Evolutionary conservation across 1,139 yeast genomes (phyloP), one percentile per base, ranked within the genome.

Genomic region (Geotrichum aggregatum): DNA sequence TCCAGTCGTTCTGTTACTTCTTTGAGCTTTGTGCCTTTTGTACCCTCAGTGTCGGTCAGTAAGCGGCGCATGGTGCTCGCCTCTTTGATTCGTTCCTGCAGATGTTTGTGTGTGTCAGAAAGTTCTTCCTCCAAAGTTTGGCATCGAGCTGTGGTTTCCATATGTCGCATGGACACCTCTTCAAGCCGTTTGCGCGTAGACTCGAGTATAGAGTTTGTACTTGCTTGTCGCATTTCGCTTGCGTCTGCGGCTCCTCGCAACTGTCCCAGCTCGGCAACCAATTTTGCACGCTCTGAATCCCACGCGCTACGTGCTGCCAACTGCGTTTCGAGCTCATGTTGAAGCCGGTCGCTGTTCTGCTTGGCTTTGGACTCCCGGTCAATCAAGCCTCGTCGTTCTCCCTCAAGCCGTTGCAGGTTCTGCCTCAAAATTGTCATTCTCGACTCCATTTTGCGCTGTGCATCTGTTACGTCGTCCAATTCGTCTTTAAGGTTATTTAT

Each of bases 41-140:
- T 76, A 44, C 80, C 83, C 60, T 88, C 92, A 3, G 80, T 76
- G 42, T 87, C 95, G 46, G 79, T 67, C 24, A 88, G 66, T 41
- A 88, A 67, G 56, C 87, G 73, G 59, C 94, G 77, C 69, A 88
- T 77, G 0, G 89, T 82, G 2, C 83, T 74, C 0, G 88, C 76
- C 68, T 92, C 98, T 47, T 91, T 74, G 0, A 84, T 80, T 57
- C 95, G 78, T 59, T 89, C 96, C 62, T 84, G 92, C 7, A 91
- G 70, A 66, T 82, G 74, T 41, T 79, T 77, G 56, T 87, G 78
- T 3, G 87, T 74, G 55, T 89, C 97, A 8, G 78, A 73, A 14
- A 91, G 69, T 62, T 91, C 96, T 55, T 87, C 96, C 59, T 87
- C 91, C 48, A 89, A 68, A 2, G 81, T 77, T 54, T 87, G 92